A percentile compares a stretch with the other conserved stretches of the same genome.
These are phyloP conservation scores for Russula foetens DNA, from an alignment of 768 basidiomycete species.

Conservation along the genomic window DNA sequence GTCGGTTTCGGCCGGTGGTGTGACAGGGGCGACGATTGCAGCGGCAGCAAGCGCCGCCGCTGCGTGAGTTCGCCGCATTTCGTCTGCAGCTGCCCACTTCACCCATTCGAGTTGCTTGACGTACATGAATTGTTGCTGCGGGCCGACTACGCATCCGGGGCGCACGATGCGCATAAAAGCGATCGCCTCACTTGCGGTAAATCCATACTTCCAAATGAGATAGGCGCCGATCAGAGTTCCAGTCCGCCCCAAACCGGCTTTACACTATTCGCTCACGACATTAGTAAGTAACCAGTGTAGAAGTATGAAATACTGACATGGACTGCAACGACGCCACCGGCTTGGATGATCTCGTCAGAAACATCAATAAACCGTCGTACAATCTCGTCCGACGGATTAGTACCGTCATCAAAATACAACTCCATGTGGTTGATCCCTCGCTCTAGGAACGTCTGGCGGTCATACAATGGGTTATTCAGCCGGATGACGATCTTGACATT, in stretches of 20 bases:
- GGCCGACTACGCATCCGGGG: slow-evolving; percentile 88
- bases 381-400: slow-evolving; percentile 94
- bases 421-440: slow-evolving; percentile 85
- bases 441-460: slow-evolving; percentile 70
- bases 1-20: slow-evolving; percentile 71
- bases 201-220: slow-evolving; percentile 97
- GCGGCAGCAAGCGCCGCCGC: slow-evolving; percentile 31
- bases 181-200: slow-evolving; percentile 92
- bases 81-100: slow-evolving; percentile 87
- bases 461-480: slow-evolving; percentile 89
- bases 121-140: slow-evolving; percentile 92
- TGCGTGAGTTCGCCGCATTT: slow-evolving; percentile 47
- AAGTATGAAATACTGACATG: slow-evolving; percentile 49
- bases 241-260: slow-evolving; percentile 93
- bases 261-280: slow-evolving; percentile 50
- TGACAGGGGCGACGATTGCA: slow-evolving; percentile 60
- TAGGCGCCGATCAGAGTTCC: slow-evolving; percentile 97
- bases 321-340: slow-evolving; percentile 77
- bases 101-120: slow-evolving; percentile 91
- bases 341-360: slow-evolving; percentile 68
- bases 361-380: slow-evolving; percentile 85
- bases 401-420: slow-evolving; percentile 96
- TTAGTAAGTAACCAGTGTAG: slow-evolving; percentile 10
- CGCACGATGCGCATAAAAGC: slow-evolving; percentile 98
- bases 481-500: slow-evolving; percentile 88